A percentile compares a stretch with the other conserved stretches of the same genome.
phyloP scores from a whole-genome alignment of 2,329 filamentous ascomycete genomes.

The Ophioceras dolichostomum region DNA sequence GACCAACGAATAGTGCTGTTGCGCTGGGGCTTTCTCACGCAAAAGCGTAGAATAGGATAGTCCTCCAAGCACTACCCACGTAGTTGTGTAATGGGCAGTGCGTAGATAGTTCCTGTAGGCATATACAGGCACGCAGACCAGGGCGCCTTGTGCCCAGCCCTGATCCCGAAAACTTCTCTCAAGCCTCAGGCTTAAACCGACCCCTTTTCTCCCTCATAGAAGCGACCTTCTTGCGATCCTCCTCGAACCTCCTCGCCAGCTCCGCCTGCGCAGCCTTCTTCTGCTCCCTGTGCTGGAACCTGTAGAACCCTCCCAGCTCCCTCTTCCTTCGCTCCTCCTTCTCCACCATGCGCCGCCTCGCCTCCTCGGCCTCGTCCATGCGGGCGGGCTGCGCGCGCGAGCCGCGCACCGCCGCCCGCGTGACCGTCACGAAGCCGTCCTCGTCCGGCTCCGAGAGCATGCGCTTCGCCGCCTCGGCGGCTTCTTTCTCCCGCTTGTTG shows the following conservation, averaged over 20 bases:
- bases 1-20: not conserved
- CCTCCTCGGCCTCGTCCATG: conserved; percentile 56
- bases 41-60: not conserved
- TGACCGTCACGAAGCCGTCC: conserved; percentile 91
- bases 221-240: conserved; percentile 59
- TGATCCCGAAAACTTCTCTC: too few relatives aligned
- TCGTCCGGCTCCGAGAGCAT: conserved; percentile 75
- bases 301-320: conserved; percentile 63
- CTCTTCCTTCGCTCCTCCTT: conserved; percentile 46
- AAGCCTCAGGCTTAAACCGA: conserved; percentile 41
- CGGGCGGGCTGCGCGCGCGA: conserved; percentile 58
- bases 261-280: conserved; percentile 55
- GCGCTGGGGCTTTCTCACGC: not conserved
- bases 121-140: too few relatives aligned
- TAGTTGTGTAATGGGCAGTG: not conserved
- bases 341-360: conserved; percentile 46
- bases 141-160: too few relatives aligned
- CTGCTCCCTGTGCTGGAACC: conserved; percentile 72
- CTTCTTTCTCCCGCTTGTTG: conserved; percentile 55
- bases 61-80: not conserved
- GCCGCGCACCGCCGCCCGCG: conserved; percentile 68
- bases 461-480: conserved; percentile 46
- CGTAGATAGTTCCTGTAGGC: not conserved
- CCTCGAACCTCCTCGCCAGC: conserved; percentile 60
- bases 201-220: conserved; percentile 58